Evolutionary conservation across 2,329 filamentous ascomycete species (phyloP).

Genomic region (Ophiobolus disseminans): DNA sequence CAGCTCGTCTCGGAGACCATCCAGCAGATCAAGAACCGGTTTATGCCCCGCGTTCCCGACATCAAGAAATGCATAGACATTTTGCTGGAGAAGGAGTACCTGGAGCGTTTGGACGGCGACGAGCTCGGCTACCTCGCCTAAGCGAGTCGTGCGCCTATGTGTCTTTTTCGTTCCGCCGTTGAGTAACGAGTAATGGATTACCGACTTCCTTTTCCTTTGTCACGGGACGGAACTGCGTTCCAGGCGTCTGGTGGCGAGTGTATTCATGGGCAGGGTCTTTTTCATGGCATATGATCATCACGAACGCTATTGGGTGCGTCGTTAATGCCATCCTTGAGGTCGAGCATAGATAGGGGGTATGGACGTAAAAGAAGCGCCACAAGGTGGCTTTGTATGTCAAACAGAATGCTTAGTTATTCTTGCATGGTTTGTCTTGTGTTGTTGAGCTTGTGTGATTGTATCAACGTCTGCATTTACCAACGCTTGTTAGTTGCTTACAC

Average conservation of each 20-base stretch:
- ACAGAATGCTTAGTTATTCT: too few species aligned
- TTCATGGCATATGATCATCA: background rate
- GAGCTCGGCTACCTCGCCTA: slow-evolving; percentile 94
- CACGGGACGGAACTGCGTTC: background rate
- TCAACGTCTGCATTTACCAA: too few species aligned
- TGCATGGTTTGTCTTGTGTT: too few species aligned
- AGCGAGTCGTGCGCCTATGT: background rate
- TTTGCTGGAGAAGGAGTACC: slow-evolving; percentile 96
- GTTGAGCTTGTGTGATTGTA: too few species aligned
- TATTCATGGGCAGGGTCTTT: background rate
- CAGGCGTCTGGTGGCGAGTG: background rate
- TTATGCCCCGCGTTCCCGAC: slow-evolving; percentile 89
- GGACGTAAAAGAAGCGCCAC: too few species aligned
- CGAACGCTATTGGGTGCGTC: background rate
- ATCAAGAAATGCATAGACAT: slow-evolving; percentile 99
- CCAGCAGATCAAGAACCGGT: slow-evolving; percentile 89
- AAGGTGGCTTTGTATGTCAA: too few species aligned
- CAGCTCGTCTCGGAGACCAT: slow-evolving; percentile 95
- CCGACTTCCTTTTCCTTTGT: background rate
- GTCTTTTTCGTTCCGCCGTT: background rate
- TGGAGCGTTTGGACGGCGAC: slow-evolving; percentile 93
- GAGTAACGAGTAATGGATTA: slow-evolving; percentile 9
- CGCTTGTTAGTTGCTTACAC: too few species aligned
- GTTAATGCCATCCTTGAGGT: too few species aligned
- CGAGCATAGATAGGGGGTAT: too few species aligned